Evolutionary conservation across 345 rosid genomes (phyloP), one percentile per base, ranked within the genome.

Genomic region (Clarkia xantiana): DNA sequence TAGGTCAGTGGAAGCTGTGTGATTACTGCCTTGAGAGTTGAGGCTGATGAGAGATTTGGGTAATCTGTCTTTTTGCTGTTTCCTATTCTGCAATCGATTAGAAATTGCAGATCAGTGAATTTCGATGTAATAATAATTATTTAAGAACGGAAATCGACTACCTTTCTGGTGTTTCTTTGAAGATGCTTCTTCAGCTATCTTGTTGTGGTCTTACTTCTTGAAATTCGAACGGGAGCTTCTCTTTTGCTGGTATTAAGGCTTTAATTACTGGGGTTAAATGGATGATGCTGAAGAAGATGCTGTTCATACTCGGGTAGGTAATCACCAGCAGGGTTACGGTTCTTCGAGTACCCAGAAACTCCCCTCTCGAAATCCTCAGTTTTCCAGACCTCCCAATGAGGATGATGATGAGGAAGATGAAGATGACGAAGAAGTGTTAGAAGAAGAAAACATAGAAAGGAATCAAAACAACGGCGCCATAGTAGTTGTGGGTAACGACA

Each of bases 201-300:
- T 29, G 8, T 1, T 29, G 36, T 29, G 36, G 9, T 29, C 36
- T 29, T 2, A 29, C 36, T 29, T 29, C 36, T 29, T 29, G 36
- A 29, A 29, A 29, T 29, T 29, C 9, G 36, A 29, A 29, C 1
- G 5, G 2, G 3, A 3, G 36, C 36, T 49, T 1, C 25, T 49
- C 1, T 18, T 49, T 29, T 12, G 20, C 15, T 42, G 18, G 43
- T 17, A 14, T 11, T 42, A 25, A 34, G 53, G 41, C 17, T 10
- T 34, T 18, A 52, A 15, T 53, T 14, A 6, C 36, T 29, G 36
- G 36, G 8, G 49, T 67, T 17, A 52, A 75, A 91, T 91, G 98
- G 96, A 74, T 62, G 83, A 78, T 44, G 69, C 67, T 20, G 89
- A 81, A 65, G 93, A 81, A 48, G 82, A 84, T 64, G 79, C 74